Evolutionary conservation across 2,329 filamentous ascomycete species (phyloP), one percentile per base, ranked within the genome.

Genomic region (Camillea tinctor): DNA sequence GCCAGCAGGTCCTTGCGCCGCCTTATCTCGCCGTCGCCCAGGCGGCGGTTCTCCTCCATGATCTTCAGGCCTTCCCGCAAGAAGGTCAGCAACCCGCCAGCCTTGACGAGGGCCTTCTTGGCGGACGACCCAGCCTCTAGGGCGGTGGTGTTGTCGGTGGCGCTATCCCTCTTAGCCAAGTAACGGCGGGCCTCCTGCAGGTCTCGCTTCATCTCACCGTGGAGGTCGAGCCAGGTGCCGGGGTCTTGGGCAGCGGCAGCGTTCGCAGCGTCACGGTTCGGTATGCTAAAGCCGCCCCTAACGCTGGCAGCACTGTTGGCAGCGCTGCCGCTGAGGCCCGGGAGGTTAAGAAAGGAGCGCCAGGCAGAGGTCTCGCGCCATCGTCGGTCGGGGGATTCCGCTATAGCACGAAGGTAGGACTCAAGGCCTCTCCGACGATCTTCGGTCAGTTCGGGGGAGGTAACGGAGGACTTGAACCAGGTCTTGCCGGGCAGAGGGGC

Each of bases 301-400:
- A 83, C 79, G 54, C 80, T 81, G 2, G 79, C 75, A 4, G 80
- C 76, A 49, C 81, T 82, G 64, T 79, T 83, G 48, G 75, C 73
- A 2, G 79, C 76, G 71, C 81, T 83, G 71, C 80, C 82, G 62
- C 68, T 72, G 24, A 71, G 77, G 63, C 76, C 79, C 1, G 88
- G 89, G 6, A 95, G 80, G 68, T 88, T 89, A 26, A 95, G 76
- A 69, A 95, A 96, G 1, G 82, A 76, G 49, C 90, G 82, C 88
- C 91, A 96, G 2, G 84, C 85, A 17, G 83, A 82, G 0, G 88
- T 89, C 65, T 91, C 87, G 20, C 91, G 83, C 91, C 91, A 95
- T 68, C 89, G 79, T 17, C 86, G 81, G 73, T 95, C 91, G n/a
- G 88, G 86, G 3, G 85, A 82, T 61, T 87, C 87, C 54, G 91